These are phyloP conservation scores for Cryptococcus jaspeensis DNA, from an alignment of 1,284 basidiomycete species.

Conservation along the genomic window DNA sequence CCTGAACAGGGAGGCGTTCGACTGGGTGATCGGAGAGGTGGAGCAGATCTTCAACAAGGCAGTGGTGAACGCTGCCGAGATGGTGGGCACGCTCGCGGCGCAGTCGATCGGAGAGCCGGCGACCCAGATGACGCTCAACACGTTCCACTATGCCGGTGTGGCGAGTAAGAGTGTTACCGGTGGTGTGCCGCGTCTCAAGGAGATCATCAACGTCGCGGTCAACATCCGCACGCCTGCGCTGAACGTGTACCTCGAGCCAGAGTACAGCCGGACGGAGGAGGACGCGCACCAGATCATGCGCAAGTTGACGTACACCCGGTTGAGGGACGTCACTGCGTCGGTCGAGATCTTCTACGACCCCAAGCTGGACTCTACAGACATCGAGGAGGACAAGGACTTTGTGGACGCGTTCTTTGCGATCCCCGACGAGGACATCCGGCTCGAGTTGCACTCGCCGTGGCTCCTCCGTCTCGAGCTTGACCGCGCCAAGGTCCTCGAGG, in stretches of 20 bases:
- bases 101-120: constrained; percentile 99
- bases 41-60: constrained; percentile 93
- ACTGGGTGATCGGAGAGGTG: constrained; percentile 96
- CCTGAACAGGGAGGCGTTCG: constrained; percentile 86
- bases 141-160: constrained; percentile 98
- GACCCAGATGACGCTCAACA: constrained; percentile 96
- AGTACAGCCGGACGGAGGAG: constrained; percentile 73
- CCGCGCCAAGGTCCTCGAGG: constrained; percentile 96
- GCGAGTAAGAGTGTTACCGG: constrained; percentile 97
- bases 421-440: constrained; percentile 93
- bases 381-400: constrained; percentile 94
- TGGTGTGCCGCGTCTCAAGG: constrained; percentile 95
- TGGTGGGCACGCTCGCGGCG: constrained; percentile 97
- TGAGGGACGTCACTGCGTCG: constrained; percentile 90
- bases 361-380: constrained; percentile 84
- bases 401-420: constrained; percentile 99
- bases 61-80: constrained; percentile 90
- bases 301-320: constrained; percentile 81
- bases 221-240: constrained; percentile 98
- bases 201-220: constrained; percentile 98
- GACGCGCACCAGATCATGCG: constrained; percentile 48
- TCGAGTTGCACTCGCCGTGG: constrained; percentile 94
- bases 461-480: constrained; percentile 94
- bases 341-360: constrained; percentile 99
- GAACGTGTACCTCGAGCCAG: constrained; percentile 80